Percentiles rank a stretch among this genome's conserved stretches.
These are phyloP conservation scores for Mycena latifolia DNA, from an alignment of 768 basidiomycete species.

Conservation along the genomic window DNA sequence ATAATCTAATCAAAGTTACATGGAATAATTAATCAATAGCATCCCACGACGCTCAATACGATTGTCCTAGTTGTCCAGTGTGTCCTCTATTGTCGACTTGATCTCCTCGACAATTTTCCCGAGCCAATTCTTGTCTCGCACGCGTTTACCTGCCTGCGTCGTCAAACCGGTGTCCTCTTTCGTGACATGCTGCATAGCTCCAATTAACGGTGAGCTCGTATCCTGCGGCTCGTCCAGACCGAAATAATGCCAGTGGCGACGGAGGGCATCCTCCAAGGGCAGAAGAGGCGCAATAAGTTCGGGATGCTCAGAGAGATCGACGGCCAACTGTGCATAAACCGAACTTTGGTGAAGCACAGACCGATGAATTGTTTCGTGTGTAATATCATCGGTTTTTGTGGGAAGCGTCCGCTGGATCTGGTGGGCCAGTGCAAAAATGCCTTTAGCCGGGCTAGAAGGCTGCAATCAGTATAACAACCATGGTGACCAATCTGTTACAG, in stretches of 20 bases:
- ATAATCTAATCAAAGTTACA: conserved; percentile 5
- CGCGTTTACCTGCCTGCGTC: conserved; percentile 42
- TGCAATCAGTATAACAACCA: conserved; percentile 11
- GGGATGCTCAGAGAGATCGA: conserved; percentile 55
- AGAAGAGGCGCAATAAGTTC: conserved; percentile 48
- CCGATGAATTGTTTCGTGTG: conserved; percentile 72
- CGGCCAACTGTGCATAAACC: conserved; percentile 48
- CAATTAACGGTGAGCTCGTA: conserved; percentile 9
- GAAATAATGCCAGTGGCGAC: conserved; percentile 14
- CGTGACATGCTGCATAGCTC: conserved; percentile 40
- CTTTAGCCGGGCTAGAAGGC: conserved; percentile 58
- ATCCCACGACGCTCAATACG: too few species aligned
- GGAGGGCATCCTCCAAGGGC: conserved; percentile 27
- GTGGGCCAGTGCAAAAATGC: conserved; percentile 64
- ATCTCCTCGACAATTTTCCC: conserved; percentile 11
- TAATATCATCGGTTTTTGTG: conserved; percentile 53
- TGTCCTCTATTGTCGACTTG: conserved; percentile 8
- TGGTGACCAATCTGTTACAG: conserved; percentile 39
- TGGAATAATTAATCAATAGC: neutral
- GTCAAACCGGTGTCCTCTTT: conserved; percentile 57
- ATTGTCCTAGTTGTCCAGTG: neutral
- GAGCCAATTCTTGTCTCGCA: conserved; percentile 28
- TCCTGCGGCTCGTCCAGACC: conserved; percentile 3
- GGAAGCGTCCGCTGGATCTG: conserved; percentile 64
- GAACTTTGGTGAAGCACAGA: conserved; percentile 65